Conservation (phyloP, 495 filamentous ascomycete species). For the Aspergillus nanangensis region DNA sequence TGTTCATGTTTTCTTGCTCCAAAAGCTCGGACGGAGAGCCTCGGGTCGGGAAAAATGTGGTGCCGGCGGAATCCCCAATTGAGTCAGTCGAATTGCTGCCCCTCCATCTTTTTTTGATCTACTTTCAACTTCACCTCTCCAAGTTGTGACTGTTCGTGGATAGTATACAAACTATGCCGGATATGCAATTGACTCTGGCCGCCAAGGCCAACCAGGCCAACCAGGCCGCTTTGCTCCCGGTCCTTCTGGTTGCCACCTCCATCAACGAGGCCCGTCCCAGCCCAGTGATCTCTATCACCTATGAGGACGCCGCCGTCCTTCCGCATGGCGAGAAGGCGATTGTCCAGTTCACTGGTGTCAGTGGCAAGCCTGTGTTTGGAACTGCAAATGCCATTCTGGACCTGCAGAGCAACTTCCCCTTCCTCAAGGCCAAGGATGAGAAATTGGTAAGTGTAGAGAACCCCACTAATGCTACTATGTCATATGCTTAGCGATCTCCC, state of each 20-base stretch:
- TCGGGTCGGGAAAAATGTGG: slow-evolving; percentile 29
- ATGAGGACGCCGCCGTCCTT: slow-evolving; percentile 43
- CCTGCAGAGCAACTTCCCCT: slow-evolving; percentile 37
- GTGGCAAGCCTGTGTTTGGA: slow-evolving; percentile 29
- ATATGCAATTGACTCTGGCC: slow-evolving; percentile 50
- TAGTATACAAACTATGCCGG: slow-evolving; percentile 26
- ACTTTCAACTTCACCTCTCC: neutral
- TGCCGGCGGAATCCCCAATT: slow-evolving; percentile 20
- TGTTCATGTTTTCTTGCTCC: slow-evolving; percentile 31
- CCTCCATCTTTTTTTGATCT: slow-evolving; percentile 11
- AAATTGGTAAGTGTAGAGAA: slow-evolving; percentile 26
- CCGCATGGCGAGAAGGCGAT: slow-evolving; percentile 38
- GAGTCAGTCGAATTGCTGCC: slow-evolving; percentile 17
- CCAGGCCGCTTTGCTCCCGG: slow-evolving; percentile 47
- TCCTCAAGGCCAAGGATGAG: slow-evolving; percentile 41
- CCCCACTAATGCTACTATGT: neutral
- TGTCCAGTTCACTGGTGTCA: slow-evolving; percentile 32
- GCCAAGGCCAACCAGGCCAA: slow-evolving; percentile 60
- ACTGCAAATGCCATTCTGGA: slow-evolving; percentile 33
- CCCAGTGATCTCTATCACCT: slow-evolving; percentile 41
- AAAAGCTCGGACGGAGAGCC: slow-evolving; percentile 17
- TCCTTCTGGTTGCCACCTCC: slow-evolving; percentile 44
- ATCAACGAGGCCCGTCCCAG: slow-evolving; percentile 43
- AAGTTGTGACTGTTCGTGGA: slow-evolving; percentile 7
- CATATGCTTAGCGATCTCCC: no score